Conservation (phyloP, 208 protist genomes). For the Balamuthia mandrillaris region DNA sequence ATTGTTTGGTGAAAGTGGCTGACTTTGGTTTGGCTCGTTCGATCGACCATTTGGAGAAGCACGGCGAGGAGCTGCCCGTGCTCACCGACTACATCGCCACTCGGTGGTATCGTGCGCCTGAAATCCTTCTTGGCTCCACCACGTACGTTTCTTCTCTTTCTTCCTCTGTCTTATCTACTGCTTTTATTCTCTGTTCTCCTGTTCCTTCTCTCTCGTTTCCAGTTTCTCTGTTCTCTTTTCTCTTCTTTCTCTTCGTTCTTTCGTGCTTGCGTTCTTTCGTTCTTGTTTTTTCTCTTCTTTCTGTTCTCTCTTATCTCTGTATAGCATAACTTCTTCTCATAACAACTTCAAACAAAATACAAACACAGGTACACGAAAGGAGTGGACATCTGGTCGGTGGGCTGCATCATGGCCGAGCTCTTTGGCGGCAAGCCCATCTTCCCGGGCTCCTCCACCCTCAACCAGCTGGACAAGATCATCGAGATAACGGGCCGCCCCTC, state of each 20-base stretch:
- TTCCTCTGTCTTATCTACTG: too few species aligned
- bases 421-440: constrained; percentile 85
- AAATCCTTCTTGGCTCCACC: constrained; percentile 93
- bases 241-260: background rate
- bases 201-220: background rate
- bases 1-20: constrained; percentile 85
- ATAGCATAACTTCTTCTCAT: too few species aligned
- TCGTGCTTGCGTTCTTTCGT: background rate
- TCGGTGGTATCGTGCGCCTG: constrained; percentile 97
- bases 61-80: constrained; percentile 67
- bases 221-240: background rate
- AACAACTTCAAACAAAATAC: too few species aligned
- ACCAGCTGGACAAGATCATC: constrained; percentile 86
- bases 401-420: constrained; percentile 95
- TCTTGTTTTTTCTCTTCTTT: too few species aligned
- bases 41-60: constrained; percentile 80
- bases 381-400: constrained; percentile 97
- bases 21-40: constrained; percentile 96
- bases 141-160: constrained; percentile 86
- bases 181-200: background rate
- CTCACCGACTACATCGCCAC: constrained; percentile 82
- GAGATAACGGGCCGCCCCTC: constrained; percentile 10
- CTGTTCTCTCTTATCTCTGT: too few species aligned
- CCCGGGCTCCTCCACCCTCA: constrained; percentile 85
- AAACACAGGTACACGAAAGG: constrained; percentile 90